These are phyloP conservation scores for Gynandropsis gynandra DNA, from an alignment of 345 rosid genomes.

Conservation along the genomic window DNA sequence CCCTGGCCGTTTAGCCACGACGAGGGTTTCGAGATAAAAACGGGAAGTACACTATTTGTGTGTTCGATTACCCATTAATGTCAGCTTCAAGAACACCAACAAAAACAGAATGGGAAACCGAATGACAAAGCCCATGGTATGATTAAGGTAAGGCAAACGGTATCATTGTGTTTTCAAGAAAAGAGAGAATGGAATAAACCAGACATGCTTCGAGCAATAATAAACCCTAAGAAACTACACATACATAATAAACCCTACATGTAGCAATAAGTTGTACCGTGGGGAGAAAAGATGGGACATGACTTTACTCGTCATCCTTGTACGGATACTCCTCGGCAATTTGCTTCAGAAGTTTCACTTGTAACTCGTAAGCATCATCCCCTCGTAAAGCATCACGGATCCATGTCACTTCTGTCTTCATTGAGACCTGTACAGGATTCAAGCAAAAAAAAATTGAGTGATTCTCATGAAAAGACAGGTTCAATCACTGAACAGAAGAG, in stretches of 20 bases:
- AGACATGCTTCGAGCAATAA: no score
- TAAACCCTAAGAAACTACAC: background rate
- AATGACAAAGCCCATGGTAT: no score
- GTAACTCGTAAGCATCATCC: slow-evolving; percentile 77
- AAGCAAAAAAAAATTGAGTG: background rate
- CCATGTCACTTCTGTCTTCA: slow-evolving; percentile 95
- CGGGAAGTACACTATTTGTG: no score
- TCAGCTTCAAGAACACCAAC: no score
- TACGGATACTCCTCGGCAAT: slow-evolving; percentile 85
- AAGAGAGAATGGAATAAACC: background rate
- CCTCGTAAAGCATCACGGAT: slow-evolving; percentile 71
- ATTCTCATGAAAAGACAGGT: no score
- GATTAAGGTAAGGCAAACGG: no score
- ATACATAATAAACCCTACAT: slow-evolving; percentile 1
- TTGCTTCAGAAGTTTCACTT: slow-evolving; percentile 81
- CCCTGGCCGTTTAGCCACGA: no score
- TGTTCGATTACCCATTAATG: no score
- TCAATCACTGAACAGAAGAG: no score
- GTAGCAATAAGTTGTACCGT: slow-evolving; percentile 13
- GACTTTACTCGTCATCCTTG: slow-evolving; percentile 77
- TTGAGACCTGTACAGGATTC: slow-evolving; percentile 51
- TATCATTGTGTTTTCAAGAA: background rate
- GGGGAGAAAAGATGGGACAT: background rate
- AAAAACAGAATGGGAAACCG: no score
- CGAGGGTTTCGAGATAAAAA: no score